phyloP scores from a whole-genome alignment of 2,329 filamentous ascomycete species.

The Clonostachys chloroleuca region DNA sequence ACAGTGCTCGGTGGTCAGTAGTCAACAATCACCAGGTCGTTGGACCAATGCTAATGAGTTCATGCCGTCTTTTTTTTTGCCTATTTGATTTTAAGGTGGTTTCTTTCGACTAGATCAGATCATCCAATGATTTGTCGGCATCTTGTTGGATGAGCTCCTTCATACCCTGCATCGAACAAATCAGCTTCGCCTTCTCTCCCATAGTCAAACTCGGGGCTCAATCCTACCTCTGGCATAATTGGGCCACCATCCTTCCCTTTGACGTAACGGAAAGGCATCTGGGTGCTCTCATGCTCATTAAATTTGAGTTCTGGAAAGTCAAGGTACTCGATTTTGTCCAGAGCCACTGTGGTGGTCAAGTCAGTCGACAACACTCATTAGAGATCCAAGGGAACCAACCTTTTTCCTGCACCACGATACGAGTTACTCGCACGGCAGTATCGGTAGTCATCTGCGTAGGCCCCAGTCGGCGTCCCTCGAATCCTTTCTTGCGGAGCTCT shows the following conservation, averaged over 20 bases:
- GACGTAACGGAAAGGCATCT: constrained; percentile 98
- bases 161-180: constrained; percentile 66
- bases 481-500: constrained; percentile 93
- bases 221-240: constrained; percentile 82
- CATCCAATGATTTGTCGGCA: constrained; percentile 85
- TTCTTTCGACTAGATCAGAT: constrained; percentile 57
- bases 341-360: constrained; percentile 49
- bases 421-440: constrained; percentile 89
- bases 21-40: no score
- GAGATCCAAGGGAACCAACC: constrained; percentile 40
- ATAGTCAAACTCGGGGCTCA: neutral
- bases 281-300: constrained; percentile 85
- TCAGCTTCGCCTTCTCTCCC: neutral
- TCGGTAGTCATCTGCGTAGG: constrained; percentile 98
- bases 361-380: neutral
- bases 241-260: constrained; percentile 69
- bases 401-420: constrained; percentile 81
- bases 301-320: constrained; percentile 89
- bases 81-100: no score
- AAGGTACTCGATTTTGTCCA: constrained; percentile 76
- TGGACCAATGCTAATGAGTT: no score
- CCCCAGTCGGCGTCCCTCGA: constrained; percentile 79
- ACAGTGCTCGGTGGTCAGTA: no score
- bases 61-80: no score
- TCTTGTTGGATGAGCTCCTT: constrained; percentile 89